Evolutionary conservation across 176 grass and related monocot species (phyloP).

Genomic region (Sorghum bicolor): Sorghum_bicolor_NCBIv3 NC_012879.2:52594501-52595000

Average conservation of each 20-base stretch:
- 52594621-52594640: neutral
- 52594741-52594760: too few species aligned
- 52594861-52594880: conserved; percentile 1
- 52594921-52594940: too few species aligned
- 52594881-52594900: neutral
- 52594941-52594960: too few species aligned
- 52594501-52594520: neutral
- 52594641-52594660: neutral
- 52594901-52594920: neutral
- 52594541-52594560: neutral
- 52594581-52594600: neutral
- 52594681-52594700: neutral
- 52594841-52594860: neutral
- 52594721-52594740: conserved; percentile 29
- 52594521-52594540: neutral
- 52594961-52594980: too few species aligned
- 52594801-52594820: neutral
- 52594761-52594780: too few species aligned
- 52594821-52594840: neutral
- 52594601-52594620: neutral
- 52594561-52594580: neutral
- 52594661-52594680: neutral
- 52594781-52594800: neutral
- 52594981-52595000: neutral
- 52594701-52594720: neutral